A percentile compares a stretch with the other conserved stretches of the same genome.
These are phyloP conservation scores for Aureobasidium sp. DNA, from an alignment of 2,329 filamentous ascomycete genomes.

Conservation along the genomic window DNA sequence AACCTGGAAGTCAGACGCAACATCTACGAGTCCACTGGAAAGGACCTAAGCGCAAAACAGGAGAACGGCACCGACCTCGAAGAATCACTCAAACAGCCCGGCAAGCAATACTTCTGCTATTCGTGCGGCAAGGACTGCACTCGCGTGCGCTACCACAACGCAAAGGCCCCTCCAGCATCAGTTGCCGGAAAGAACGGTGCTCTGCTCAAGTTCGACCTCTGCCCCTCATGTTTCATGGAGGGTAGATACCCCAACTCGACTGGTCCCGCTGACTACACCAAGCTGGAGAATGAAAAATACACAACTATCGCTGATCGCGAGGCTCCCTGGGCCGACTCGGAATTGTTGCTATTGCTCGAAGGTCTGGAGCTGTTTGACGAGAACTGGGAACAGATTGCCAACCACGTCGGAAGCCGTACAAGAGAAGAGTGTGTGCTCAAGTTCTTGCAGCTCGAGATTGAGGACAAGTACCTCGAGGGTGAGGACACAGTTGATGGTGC, in stretches of 20 bases:
- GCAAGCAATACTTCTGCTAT: slow-evolving; percentile 68
- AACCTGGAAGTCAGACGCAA: slow-evolving; percentile 92
- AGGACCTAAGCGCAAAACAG: slow-evolving; percentile 57
- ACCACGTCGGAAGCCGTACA: slow-evolving; percentile 84
- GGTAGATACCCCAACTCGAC: slow-evolving; percentile 74
- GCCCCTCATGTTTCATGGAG: slow-evolving; percentile 83
- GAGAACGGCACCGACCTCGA: slow-evolving; percentile 57
- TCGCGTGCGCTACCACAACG: slow-evolving; percentile 59
- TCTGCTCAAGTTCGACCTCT: slow-evolving; percentile 73
- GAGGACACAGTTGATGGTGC: slow-evolving; percentile 53
- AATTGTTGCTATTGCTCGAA: slow-evolving; percentile 82
- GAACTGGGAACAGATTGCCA: slow-evolving; percentile 88
- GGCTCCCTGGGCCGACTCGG: slow-evolving; percentile 82
- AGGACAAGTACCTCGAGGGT: slow-evolving; percentile 84
- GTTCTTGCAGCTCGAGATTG: slow-evolving; percentile 92
- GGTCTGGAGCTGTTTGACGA: slow-evolving; percentile 89
- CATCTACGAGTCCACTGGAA: slow-evolving; percentile 87
- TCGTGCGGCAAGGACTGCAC: slow-evolving; percentile 89
- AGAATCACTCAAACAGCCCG: slow-evolving; percentile 52
- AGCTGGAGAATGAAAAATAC: slow-evolving; percentile 82
- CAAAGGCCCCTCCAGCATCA: slow-evolving; percentile 46
- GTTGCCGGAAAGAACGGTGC: slow-evolving; percentile 43
- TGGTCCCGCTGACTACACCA: slow-evolving; percentile 71
- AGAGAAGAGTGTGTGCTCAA: slow-evolving; percentile 95
- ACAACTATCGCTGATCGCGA: slow-evolving; percentile 72